These are phyloP conservation scores for Vitis riparia DNA, from an alignment of 164 flowering plant genomes.

Conservation along the genomic window DNA sequence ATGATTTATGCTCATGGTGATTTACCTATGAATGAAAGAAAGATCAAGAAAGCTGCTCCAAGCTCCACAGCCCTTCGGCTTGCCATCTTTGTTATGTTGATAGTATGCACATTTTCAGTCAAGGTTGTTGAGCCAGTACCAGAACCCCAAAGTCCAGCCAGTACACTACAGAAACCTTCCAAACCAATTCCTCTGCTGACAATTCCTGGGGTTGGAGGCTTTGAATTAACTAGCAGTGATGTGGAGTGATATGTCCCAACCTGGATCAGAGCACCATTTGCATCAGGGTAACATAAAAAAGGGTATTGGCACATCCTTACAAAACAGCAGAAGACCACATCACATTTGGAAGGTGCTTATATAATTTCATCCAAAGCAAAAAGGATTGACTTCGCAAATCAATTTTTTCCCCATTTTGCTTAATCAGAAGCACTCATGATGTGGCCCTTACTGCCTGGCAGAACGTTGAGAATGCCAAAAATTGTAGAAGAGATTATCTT, in stretches of 20 bases:
- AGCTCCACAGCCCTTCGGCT: slow-evolving; percentile 65
- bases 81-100: slow-evolving; percentile 69
- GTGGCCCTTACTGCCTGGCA: too few species aligned
- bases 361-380: not conserved
- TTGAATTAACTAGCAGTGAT: slow-evolving; percentile 51
- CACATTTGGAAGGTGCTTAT: not conserved
- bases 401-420: not conserved
- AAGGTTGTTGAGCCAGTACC: slow-evolving; percentile 88
- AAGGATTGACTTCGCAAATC: not conserved
- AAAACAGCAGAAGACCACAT: not conserved
- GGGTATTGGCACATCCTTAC: not conserved
- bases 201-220: slow-evolving; percentile 79
- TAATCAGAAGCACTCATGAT: too few species aligned
- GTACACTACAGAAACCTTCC: slow-evolving; percentile 86
- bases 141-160: slow-evolving; percentile 94
- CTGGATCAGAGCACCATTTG: slow-evolving; percentile 35
- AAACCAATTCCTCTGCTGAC: slow-evolving; percentile 90
- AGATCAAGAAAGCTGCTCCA: slow-evolving; percentile 70
- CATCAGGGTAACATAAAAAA: not conserved
- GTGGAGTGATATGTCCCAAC: slow-evolving; percentile 81
- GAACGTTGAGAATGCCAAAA: too few species aligned
- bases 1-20: not conserved
- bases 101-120: slow-evolving; percentile 82
- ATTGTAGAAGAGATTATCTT: too few species aligned
- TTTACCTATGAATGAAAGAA: slow-evolving; percentile 77